phyloP scores from a whole-genome alignment of 495 filamentous ascomycete genomes.

The Podospora sp. region DNA sequence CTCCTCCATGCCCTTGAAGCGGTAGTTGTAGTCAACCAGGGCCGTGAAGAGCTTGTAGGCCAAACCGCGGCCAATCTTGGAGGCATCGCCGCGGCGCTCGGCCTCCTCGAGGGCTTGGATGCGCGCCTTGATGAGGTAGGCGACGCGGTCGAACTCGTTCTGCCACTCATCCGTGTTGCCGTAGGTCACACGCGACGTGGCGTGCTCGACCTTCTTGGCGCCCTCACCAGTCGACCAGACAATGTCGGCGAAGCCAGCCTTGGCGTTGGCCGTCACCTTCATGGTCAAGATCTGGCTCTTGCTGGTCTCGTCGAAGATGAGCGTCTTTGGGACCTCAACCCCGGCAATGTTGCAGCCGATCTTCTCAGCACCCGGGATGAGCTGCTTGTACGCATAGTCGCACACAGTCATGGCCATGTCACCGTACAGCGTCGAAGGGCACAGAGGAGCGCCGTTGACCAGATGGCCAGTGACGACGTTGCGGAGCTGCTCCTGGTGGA shows the following conservation, averaged over 20 bases:
- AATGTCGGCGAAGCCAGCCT: conserved; percentile 41
- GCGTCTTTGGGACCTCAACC: conserved; percentile 69
- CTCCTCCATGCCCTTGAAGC: conserved; percentile 74
- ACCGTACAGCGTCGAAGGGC: conserved; percentile 66
- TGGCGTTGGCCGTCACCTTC: conserved; percentile 44
- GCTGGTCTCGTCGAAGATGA: conserved; percentile 62
- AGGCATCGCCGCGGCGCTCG: conserved; percentile 54
- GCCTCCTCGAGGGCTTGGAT: conserved; percentile 55
- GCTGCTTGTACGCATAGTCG: conserved; percentile 65
- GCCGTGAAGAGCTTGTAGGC: conserved; percentile 76
- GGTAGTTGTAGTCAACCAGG: conserved; percentile 67
- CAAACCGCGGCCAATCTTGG: conserved; percentile 67
- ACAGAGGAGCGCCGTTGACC: conserved; percentile 63
- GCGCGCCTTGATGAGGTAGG: conserved; percentile 59
- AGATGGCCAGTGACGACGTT: conserved; percentile 68
- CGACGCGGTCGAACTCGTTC: conserved; percentile 55
- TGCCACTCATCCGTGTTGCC: conserved; percentile 51
- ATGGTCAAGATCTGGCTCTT: conserved; percentile 54
- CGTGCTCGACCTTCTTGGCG: conserved; percentile 49
- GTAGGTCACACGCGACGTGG: conserved; percentile 54
- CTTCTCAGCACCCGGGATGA: conserved; percentile 56
- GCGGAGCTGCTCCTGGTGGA: conserved; percentile 61
- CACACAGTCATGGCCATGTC: conserved; percentile 77
- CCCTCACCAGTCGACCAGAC: conserved; percentile 48
- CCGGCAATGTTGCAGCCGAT: conserved; percentile 62